Conservation (phyloP, 1,139 yeast species). For the Blastobotrys elegans region DNA sequence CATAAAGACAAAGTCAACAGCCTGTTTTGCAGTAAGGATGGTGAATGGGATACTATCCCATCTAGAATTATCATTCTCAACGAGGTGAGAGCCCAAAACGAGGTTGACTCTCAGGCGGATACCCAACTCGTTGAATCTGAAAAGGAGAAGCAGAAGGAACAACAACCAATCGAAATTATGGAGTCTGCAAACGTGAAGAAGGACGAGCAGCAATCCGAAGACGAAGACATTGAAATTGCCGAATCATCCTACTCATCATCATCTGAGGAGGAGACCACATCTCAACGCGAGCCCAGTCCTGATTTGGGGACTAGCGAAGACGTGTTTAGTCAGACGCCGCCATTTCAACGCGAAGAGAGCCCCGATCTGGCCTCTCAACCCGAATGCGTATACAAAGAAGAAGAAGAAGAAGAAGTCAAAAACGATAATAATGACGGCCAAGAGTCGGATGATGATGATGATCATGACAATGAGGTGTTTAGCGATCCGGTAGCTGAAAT, state of each 20-base stretch:
- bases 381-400: no score
- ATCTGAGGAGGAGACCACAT: neutral
- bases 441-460: no score
- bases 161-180: neutral
- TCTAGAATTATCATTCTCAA: no score
- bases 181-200: neutral
- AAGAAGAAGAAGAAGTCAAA: no score
- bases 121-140: neutral
- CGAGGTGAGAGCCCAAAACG: no score
- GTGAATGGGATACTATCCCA: neutral
- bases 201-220: neutral
- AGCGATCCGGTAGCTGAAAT: neutral
- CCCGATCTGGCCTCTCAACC: no score
- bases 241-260: neutral
- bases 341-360: no score
- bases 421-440: no score
- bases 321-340: no score
- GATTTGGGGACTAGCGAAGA: constrained; percentile 2
- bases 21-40: neutral
- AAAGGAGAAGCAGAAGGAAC: neutral
- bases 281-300: neutral
- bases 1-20: neutral
- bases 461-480: neutral
- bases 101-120: neutral
- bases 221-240: neutral